phyloP scores from a whole-genome alignment of 2,329 filamentous ascomycete species.

The Aspergillus sp. region DNA sequence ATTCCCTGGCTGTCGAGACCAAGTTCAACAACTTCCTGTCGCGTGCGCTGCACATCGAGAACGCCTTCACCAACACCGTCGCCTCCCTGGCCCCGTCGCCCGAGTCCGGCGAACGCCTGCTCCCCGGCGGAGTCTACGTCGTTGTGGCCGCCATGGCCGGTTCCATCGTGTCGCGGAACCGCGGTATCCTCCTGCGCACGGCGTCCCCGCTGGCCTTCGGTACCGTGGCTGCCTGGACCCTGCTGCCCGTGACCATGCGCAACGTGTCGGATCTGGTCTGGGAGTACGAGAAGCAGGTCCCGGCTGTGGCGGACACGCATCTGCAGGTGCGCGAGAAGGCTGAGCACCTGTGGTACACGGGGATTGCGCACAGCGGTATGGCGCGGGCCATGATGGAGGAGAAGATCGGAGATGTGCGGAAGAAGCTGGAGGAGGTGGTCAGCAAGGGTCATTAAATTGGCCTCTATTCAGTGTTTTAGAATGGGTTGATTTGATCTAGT shows the following conservation, averaged over 20 bases:
- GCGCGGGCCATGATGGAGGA: slow-evolving; percentile 74
- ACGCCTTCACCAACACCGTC: slow-evolving; percentile 84
- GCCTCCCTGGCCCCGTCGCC: slow-evolving; percentile 83
- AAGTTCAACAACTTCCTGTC: slow-evolving; percentile 81
- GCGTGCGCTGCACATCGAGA: slow-evolving; percentile 79
- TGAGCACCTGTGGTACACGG: slow-evolving; percentile 69
- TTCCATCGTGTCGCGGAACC: slow-evolving; percentile 84
- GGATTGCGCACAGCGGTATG: slow-evolving; percentile 72
- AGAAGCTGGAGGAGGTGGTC: slow-evolving; percentile 84
- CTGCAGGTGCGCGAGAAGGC: slow-evolving; percentile 69
- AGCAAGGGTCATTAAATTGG: slow-evolving; percentile 74
- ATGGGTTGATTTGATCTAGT: slow-evolving; percentile 12
- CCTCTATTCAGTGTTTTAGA: slow-evolving; percentile 6
- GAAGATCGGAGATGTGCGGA: slow-evolving; percentile 73
- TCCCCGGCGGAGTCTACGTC: slow-evolving; percentile 89
- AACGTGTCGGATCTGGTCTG: slow-evolving; percentile 86
- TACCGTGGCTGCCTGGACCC: slow-evolving; percentile 76
- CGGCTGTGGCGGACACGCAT: slow-evolving; percentile 80
- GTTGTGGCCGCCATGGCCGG: slow-evolving; percentile 94
- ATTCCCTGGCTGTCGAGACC: slow-evolving; percentile 75
- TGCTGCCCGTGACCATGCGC: slow-evolving; percentile 84
- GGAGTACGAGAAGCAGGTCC: slow-evolving; percentile 90
- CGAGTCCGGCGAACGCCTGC: slow-evolving; percentile 81
- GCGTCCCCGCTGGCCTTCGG: slow-evolving; percentile 77
- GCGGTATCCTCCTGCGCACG: slow-evolving; percentile 78